Conservation (phyloP, 2,329 filamentous ascomycete species). For the Eutypa lata region DNA sequence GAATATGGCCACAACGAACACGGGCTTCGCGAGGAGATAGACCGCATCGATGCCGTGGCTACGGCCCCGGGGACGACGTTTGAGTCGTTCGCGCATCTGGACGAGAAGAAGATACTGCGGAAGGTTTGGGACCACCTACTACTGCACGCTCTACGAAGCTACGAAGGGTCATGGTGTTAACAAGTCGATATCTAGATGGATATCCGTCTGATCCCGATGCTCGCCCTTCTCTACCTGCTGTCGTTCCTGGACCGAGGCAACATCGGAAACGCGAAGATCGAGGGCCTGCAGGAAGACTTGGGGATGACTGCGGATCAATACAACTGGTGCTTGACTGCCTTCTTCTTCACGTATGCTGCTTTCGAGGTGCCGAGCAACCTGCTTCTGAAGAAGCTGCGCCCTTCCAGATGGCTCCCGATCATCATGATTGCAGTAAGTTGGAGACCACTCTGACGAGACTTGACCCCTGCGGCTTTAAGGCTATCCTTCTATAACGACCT, state of each 20-base stretch:
- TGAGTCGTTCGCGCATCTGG: conserved; percentile 37
- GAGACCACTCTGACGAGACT: too few relatives aligned
- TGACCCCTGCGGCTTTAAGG: too few relatives aligned
- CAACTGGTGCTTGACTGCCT: conserved; percentile 66
- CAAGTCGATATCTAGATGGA: conserved; percentile 40
- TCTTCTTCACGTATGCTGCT: conserved; percentile 77
- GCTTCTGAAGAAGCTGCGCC: conserved; percentile 69
- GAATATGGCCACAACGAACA: conserved; percentile 11
- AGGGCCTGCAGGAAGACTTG: conserved; percentile 49
- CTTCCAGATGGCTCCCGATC: conserved; percentile 69
- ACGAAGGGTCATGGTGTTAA: conserved; percentile 5
- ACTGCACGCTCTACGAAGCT: background rate
- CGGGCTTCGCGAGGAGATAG: conserved; percentile 11
- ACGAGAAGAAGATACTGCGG: conserved; percentile 57
- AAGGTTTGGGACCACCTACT: conserved; percentile 35
- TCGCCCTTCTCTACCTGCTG: conserved; percentile 66
- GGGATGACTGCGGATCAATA: conserved; percentile 64
- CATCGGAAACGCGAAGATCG: conserved; percentile 65
- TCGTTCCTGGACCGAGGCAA: conserved; percentile 69
- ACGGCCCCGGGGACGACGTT: conserved; percentile 18
- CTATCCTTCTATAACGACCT: too few relatives aligned
- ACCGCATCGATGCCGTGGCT: conserved; percentile 17
- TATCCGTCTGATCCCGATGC: conserved; percentile 52
- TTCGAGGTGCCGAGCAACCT: conserved; percentile 79
- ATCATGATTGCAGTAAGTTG: conserved; percentile 65